Percentiles rank a stretch among this genome's conserved stretches.
Evolutionary conservation across 2,329 filamentous ascomycete species (phyloP).

Genomic region (Ophidiomyces ophidiicola): DNA sequence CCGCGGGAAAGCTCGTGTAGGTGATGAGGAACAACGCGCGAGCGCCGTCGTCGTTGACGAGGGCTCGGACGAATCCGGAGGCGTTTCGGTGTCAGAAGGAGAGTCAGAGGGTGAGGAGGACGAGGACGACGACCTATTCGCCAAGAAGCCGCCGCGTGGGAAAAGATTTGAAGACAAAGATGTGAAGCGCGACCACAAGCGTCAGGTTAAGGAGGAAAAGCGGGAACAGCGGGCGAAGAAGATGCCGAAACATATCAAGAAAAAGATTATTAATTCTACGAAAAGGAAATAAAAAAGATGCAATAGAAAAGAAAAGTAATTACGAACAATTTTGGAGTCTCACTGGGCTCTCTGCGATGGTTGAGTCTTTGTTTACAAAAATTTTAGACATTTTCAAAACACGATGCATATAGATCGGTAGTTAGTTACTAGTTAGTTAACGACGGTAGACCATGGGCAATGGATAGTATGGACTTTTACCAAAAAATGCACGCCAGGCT

Average conservation of each 20-base stretch:
- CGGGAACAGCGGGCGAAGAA: constrained; percentile 86
- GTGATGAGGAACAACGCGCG: constrained; percentile 17
- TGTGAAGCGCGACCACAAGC: constrained; percentile 76
- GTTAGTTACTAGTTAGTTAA: too few relatives aligned
- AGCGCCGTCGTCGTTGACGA: constrained; percentile 27
- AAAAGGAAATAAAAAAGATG: constrained; percentile 28
- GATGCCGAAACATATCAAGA: constrained; percentile 94
- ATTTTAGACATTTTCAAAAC: too few relatives aligned
- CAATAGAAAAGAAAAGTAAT: too few relatives aligned
- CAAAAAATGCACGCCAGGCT: too few relatives aligned
- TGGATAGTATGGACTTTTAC: too few relatives aligned
- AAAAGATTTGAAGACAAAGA: constrained; percentile 88
- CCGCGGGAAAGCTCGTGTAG: constrained; percentile 34
- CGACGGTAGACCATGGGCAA: too few relatives aligned
- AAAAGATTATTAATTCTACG: constrained; percentile 54
- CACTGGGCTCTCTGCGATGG: too few relatives aligned
- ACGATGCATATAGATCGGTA: too few relatives aligned
- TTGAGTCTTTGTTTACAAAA: too few relatives aligned
- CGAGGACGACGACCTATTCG: constrained; percentile 39
- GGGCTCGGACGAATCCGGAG: constrained; percentile 27
- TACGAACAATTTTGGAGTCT: too few relatives aligned
- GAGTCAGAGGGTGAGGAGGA: constrained; percentile 27
- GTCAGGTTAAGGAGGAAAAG: constrained; percentile 87
- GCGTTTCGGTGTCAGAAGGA: constrained; percentile 30
- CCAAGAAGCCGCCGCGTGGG: constrained; percentile 59